Base-by-base conservation (phyloP, 23 red algal species). In the Cyanidioschyzon merolae region DNA sequence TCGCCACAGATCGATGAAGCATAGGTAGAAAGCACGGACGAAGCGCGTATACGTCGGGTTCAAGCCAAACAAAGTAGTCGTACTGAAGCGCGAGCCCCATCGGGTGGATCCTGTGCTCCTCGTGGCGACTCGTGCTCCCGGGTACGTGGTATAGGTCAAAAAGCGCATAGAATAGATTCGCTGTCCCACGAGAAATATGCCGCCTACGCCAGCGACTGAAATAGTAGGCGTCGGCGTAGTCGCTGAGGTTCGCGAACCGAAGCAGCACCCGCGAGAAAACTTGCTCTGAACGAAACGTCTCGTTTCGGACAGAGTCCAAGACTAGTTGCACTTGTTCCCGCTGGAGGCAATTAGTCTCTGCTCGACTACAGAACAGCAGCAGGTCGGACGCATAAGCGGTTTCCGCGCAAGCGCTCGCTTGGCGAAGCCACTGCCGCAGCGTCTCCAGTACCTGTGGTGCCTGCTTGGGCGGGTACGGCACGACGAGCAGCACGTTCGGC, bases 61-160 rank as follows among this genome's bases (percentile, higher is more conserved):
- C 63, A 27, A 71, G 63, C 63, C 63, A 71, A 3, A 71, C 63
- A 35, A 35, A 25, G 63, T 71, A 71, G n/a, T 25, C n/a, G 32
- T 71, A 71, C 3, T 25, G 12, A 15, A 7, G 21, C 2, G 63
- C n/a, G 63, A 35, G 32, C 12, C 45, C 45, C 12, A 54, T 7
- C 45, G 45, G 45, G 45, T 54, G 45, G 45, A 15, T 15, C 21
- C 45, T 21, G 45, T 15, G 12, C 12, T 54, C 21, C 16, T 7
- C 63, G 63, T 7, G 12, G 29, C 30, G 2, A 3, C 7, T 32
- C 16, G 63, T 17, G 63, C 12, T 7, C 63, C 12, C 12, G 12
- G 29, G n/a, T 27, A 7, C 21, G 7, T 21, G 12, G 21, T 7
- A 7, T 21, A 15, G n/a, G 3, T 7, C 32, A 71, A 71, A 71